Base-by-base conservation (phyloP, 2,329 filamentous ascomycete species). In the Aciculosporium take region DNA sequence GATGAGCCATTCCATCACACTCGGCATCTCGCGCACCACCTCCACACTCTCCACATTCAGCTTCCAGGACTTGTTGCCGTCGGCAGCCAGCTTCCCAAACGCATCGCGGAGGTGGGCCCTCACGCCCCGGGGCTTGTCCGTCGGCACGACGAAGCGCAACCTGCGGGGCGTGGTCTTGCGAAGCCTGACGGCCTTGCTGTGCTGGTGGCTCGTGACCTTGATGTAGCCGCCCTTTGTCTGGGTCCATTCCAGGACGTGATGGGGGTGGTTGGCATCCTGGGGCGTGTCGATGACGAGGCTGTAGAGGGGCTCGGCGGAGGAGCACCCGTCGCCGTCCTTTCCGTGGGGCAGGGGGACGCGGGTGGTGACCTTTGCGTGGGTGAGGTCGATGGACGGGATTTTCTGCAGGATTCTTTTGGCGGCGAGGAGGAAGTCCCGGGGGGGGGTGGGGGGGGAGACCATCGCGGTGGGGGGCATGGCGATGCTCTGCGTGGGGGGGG, bases 201-300 rank as follows among this genome's bases (percentile, higher is more conserved):
- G 23, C 24, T 48, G 46, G 20, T 32, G 32, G 42, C 49, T 50
- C 34, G 23, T 44, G 20, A 51, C 25, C 7, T 39, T 15, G 13
- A 51, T 25, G 36, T 33, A 42, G 2, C 15, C n/a, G 18, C 37
- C 34, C 12, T 45, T 38, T 18, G 29, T 7, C 27, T 49, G 38
- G 6, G 30, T 41, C 43, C 48, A 51, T 20, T 36, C 15, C 2
- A 52, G 25, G 5, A 42, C 30, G 21, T 51, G 49, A 21, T 38
- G 25, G 1, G 48, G 46, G n/a, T 34, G 38, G 9, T 13, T 21
- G 4, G 29, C 35, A 1, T 35, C 36, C 25, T 48, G 40, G 5
- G 18, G 13, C 6, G 39, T 36, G 15, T 25, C 7, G 23, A n/a
- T 27, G 30, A 30, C 18, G 27, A 34, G 33, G 21, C 15, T 13